Base-by-base conservation (phyloP, 139 green algal genomes). In the Chlamydomonas schloesseri region DNA sequence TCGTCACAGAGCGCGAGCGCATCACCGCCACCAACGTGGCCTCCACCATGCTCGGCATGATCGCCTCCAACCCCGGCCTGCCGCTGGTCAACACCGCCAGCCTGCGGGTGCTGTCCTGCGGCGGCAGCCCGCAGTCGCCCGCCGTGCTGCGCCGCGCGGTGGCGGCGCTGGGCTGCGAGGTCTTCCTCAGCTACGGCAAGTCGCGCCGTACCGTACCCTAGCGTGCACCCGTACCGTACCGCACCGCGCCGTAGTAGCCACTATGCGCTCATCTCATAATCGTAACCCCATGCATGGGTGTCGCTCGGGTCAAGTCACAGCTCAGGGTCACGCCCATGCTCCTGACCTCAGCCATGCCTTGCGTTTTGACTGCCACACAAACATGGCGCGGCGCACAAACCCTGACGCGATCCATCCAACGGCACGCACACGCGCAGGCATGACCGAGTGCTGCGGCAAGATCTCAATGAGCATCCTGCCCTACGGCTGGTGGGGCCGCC, bases 401-500 rank as follows among this genome's bases (percentile, higher is more conserved):
- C n/a, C 42, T 50, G 5, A 13, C 8, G 42, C 8, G 42, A 8
- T 50, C 42, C 8, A 5, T 50, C 42, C 42, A 50, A 50, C 42
- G n/a, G n/a, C n/a, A n/a, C n/a, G n/a, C n/a, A 50, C 42, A 50
- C 42, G 8, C 42, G 42, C 42, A 50, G 96, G 96, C 85, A 99
- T 99, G 96, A 99, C 96, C 60, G 96, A 99, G 89, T 97, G 94
- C 91, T 99, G 96, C 87, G 96, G 96, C 76, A 99, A 99, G 89
- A 99, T 99, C 89, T 91, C 81, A 70, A 98, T 99, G 96, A 96
- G 91, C 73, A 94, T 99, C 34, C 90, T 97, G 84, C 92, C 93
- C 10, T 50, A 90, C 15, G 76, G 88, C 46, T 90, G 87, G 87
- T 86, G 87, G 87, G 9, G 57, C 20, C 26, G 67, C 20, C 31